Conservation (phyloP, 805 yeast genomes). For the Nakazawaea sp. region DNA sequence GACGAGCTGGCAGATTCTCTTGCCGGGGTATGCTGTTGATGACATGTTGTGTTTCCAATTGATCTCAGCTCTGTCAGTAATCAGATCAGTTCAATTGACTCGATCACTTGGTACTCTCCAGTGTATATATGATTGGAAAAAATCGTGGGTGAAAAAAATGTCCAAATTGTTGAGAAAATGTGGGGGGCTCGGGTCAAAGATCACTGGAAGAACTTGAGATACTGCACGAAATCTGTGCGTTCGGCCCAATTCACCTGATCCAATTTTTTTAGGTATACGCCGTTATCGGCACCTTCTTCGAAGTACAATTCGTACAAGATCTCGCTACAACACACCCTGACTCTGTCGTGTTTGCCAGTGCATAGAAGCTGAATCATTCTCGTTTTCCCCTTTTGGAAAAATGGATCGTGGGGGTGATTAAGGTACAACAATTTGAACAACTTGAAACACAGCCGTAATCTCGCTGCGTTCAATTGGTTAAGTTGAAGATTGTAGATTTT, state of each 20-base stretch:
- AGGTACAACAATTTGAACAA: conserved; percentile 34
- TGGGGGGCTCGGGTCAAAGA: too few species aligned
- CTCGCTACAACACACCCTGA: conserved; percentile 5
- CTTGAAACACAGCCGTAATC: conserved; percentile 33
- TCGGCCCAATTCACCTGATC: conserved; percentile 4
- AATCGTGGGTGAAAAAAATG: too few species aligned
- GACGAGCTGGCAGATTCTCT: conserved; percentile 31
- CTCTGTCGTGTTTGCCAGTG: neutral
- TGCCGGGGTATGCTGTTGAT: conserved; percentile 23
- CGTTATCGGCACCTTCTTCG: conserved; percentile 1
- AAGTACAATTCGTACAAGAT: conserved; percentile 5
- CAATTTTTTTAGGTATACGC: neutral
- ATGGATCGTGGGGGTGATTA: conserved; percentile 6
- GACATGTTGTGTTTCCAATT: neutral
- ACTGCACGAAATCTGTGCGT: neutral
- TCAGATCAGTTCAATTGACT: too few species aligned
- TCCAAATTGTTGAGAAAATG: too few species aligned
- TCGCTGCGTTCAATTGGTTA: conserved; percentile 31
- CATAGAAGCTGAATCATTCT: conserved; percentile 4
- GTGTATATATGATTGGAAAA: too few species aligned
- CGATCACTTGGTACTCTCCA: too few species aligned
- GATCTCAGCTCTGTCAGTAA: neutral
- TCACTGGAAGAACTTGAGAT: conserved; percentile 1
- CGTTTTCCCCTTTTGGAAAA: conserved; percentile 8
- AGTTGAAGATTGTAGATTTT: conserved; percentile 52